Conservation (phyloP, 257 asterid genomes). For the Buddleja alternifolia region DNA sequence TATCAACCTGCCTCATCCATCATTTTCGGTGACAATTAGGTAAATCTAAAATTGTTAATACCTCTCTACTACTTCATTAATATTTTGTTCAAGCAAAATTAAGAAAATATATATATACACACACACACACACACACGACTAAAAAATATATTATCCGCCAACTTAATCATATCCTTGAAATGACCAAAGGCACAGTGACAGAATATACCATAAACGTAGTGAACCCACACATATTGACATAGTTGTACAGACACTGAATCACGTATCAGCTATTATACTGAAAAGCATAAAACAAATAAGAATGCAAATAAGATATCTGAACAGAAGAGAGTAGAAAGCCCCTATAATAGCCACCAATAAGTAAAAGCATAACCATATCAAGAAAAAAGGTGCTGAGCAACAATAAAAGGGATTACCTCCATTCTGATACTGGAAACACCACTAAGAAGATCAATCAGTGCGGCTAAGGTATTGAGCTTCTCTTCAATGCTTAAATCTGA, state of each 20-base stretch:
- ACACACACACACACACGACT: not conserved
- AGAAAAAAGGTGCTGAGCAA: constrained; percentile 7
- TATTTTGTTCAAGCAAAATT: not conserved
- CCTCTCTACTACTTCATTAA: not conserved
- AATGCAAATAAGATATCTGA: constrained; percentile 7
- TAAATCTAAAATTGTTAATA: not conserved
- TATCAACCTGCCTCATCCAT: not conserved
- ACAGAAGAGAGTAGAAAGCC: not conserved
- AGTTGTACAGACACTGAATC: not conserved
- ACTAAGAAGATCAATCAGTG: constrained; percentile 76
- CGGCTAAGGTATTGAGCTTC: constrained; percentile 71
- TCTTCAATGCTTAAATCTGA: constrained; percentile 87
- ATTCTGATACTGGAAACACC: constrained; percentile 76
- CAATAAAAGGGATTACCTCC: constrained; percentile 63
- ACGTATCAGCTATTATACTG: not conserved
- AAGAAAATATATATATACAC: not conserved
- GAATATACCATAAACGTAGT: not conserved
- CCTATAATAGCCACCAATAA: not conserved
- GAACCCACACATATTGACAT: not conserved
- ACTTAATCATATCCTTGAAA: constrained; percentile 9
- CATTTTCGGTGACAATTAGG: not conserved
- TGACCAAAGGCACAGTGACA: not conserved
- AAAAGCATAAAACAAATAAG: constrained; percentile 19
- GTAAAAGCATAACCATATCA: not conserved
- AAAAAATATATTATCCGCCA: constrained; percentile 14